These are phyloP conservation scores for Umbelopsis isabellina DNA, from an alignment of 192 early-diverging fungal genomes.

Conservation along the genomic window DNA sequence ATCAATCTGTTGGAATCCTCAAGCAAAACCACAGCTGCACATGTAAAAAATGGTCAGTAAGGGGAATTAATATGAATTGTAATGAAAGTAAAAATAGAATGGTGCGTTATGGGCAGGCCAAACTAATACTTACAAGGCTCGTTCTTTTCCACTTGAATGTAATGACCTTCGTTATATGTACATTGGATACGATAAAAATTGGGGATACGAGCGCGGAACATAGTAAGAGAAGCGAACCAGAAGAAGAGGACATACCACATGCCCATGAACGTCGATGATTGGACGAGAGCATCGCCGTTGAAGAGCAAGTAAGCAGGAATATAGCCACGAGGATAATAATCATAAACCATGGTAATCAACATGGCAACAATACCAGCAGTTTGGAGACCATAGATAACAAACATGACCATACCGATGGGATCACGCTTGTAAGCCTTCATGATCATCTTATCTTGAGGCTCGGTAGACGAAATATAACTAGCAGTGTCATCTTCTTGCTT, in stretches of 20 bases:
- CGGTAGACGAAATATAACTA: constrained; percentile 16
- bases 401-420: constrained; percentile 45
- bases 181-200: constrained; percentile 60
- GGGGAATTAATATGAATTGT: too few species aligned
- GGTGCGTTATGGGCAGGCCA: neutral
- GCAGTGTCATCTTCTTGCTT: neutral
- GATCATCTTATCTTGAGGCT: constrained; percentile 34
- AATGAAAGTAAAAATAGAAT: too few species aligned
- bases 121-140: constrained; percentile 28
- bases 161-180: constrained; percentile 37
- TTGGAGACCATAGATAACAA: constrained; percentile 40
- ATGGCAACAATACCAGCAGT: constrained; percentile 41
- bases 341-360: constrained; percentile 45
- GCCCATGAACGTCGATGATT: constrained; percentile 49
- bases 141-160: constrained; percentile 51
- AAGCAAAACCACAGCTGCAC: constrained; percentile 39
- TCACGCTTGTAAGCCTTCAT: constrained; percentile 49
- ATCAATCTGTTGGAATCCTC: constrained; percentile 39
- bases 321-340: constrained; percentile 54
- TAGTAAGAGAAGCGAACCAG: constrained; percentile 44
- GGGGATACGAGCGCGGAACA: constrained; percentile 46
- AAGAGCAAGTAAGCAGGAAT: constrained; percentile 41
- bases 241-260: constrained; percentile 55
- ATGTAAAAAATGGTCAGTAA: too few species aligned
- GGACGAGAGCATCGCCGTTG: constrained; percentile 41